Conservation (phyloP, 345 rosid species). For the Eucalyptus grandis region DNA sequence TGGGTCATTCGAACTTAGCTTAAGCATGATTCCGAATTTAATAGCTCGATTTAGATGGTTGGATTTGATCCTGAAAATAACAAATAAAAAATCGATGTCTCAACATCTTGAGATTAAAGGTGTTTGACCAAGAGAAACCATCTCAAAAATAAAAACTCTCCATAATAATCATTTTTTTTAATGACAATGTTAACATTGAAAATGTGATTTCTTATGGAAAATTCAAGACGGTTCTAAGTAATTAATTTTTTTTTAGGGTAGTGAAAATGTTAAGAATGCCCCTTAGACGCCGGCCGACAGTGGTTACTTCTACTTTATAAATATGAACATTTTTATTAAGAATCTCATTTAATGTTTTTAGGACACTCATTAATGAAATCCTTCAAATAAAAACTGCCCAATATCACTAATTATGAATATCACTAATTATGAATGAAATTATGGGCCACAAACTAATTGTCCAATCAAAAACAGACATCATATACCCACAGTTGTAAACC, state of each 20-base stretch:
- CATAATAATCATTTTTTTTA: not conserved
- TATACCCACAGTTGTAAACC: rapidly evolving
- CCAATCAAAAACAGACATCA: not conserved
- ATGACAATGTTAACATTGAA: not conserved
- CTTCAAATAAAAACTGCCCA: not conserved
- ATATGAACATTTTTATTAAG: not conserved
- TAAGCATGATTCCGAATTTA: not conserved
- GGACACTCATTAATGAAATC: not conserved
- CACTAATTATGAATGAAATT: not conserved
- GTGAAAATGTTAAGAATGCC: not conserved
- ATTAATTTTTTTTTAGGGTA: rapidly evolving
- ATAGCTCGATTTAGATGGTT: not conserved
- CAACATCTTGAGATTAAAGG: not conserved
- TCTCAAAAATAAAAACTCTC: not conserved
- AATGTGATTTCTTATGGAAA: not conserved
- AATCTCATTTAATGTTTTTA: not conserved
- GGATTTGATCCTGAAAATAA: not conserved
- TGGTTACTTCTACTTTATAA: not conserved
- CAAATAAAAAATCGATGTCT: not conserved
- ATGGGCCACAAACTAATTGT: not conserved
- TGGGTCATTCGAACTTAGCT: not conserved
- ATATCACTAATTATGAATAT: too few species aligned
- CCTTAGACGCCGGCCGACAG: not conserved
- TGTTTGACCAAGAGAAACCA: not conserved
- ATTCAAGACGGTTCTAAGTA: not conserved